Base-by-base conservation (phyloP, 345 rosid genomes). In the Linum trigynum region DNA sequence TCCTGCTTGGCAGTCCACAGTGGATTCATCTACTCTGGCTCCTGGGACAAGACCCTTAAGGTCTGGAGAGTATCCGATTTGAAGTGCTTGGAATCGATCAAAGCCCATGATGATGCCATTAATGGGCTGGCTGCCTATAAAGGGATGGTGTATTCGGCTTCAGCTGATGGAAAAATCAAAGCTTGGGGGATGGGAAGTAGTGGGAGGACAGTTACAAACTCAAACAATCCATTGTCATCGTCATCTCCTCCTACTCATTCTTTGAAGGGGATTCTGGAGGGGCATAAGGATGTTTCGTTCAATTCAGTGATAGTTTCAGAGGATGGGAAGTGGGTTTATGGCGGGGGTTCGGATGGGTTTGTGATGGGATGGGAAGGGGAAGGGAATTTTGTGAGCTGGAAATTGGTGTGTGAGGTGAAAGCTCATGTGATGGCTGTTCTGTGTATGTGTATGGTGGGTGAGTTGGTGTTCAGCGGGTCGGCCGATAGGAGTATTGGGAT, bases 261-360 rank as follows among this genome's bases (percentile, higher is more conserved):
- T 38, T 50, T 74, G 64, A 82, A 79, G 72, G 97, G 95, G 5
- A 83, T 86, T 59, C 51, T 90, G 75, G 86, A 88, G 56, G 91
- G 96, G 63, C 74, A 74, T 36, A 57, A 62, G 53, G 73, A 74
- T 57, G 70, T 74, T 43, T 74, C 77, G 1, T 3, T 74, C 7
- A 74, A 74, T 57, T 74, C 77, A 9, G 74, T 74, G n/a, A 16
- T 50, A 8, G 62, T 74, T 35, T 74, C 77, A 7, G 77, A 74
- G 14, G 77, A 74, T 65, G 77, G 74, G 43, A 74, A 45, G 45
- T 74, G 77, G 77, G 77, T 74, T 3, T 74, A 69, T 62, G 73
- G 77, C 43, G 77, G 77, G 2, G 74, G 71, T 6, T 74, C 77
- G 43, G 77, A 74, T 56, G 77, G 77, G 61, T 66, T n/a, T 74